Evolutionary conservation across 441 rosid genomes (phyloP), one percentile per base, ranked within the genome.

Genomic region (Rhodomyrtus psidioides): DNA sequence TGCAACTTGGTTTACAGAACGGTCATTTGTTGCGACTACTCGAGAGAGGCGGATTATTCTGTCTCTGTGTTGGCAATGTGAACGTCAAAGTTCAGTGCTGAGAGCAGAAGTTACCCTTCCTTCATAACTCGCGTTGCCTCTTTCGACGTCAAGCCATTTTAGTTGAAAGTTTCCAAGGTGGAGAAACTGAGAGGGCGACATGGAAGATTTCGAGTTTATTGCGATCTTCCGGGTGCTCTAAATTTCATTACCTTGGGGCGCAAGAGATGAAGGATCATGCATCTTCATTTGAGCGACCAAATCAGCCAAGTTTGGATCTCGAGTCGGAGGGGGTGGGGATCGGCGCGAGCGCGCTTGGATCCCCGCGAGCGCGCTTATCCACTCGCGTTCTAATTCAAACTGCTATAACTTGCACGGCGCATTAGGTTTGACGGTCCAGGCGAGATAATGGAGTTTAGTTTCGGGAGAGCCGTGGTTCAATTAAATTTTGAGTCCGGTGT

Each of bases 321-420:
- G 24, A 62, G 75, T 39, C 10, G 24, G 30, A 8, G 24, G 39
- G 23, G 23, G 13, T 3, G 26, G 76, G 7, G 46, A 34, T 34
- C 5, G 76, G 46, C 1, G 13, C 7, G 14, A 9, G 76, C 7
- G 0, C 14, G 7, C 76, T 30, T 14, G n/a, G n/a, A n/a, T n/a
- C n/a, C n/a, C n/a, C 1, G 13, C 7, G 14, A 9, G 76, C 7
- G 0, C 14, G 7, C 76, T 30, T 14, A 0, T 10, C 51, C 46
- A 3, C 0, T 27, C 5, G 12, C 0, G 7, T 19, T 21, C 76
- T 9, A 9, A 34, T 65, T 19, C 46, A 1, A 34, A 34, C 7
- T 6, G 1, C 6, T 4, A 0, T 34, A 19, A 19, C 26, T 1
- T 1, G 12, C 4, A 19, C 3, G 44, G 19, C 2, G 49, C 79